These are phyloP conservation scores for Incumbomyces delicatus DNA, from an alignment of 2,329 filamentous ascomycete species.

Conservation along the genomic window DNA sequence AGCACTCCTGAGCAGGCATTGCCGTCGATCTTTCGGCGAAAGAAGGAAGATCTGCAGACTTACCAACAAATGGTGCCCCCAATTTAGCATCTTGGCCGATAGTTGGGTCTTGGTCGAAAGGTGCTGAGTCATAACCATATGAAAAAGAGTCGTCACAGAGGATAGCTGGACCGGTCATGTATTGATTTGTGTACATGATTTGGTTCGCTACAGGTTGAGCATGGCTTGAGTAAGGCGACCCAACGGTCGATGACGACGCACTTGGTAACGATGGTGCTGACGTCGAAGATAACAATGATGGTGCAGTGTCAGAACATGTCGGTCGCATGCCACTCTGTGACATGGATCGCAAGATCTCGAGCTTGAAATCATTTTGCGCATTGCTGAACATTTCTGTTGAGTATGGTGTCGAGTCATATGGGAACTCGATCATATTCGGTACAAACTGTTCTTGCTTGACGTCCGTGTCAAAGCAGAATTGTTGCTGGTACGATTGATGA, in stretches of 20 bases:
- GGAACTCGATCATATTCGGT: constrained; percentile 14
- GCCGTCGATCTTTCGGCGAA: constrained; percentile 20
- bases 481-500: constrained; percentile 10
- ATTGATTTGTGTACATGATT: constrained; percentile 39
- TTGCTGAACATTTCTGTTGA: constrained; percentile 1
- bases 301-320: constrained; percentile 31
- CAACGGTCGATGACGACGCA: constrained; percentile 56
- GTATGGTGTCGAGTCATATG: constrained; percentile 13
- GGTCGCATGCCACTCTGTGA: not conserved
- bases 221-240: constrained; percentile 56
- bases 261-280: constrained; percentile 48
- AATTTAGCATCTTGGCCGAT: constrained; percentile 34
- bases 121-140: constrained; percentile 26
- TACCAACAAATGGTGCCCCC: constrained; percentile 36
- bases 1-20: constrained; percentile 6
- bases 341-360: constrained; percentile 3
- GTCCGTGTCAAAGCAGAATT: constrained; percentile 7
- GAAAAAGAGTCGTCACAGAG: constrained; percentile 48
- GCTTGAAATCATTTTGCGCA: not conserved
- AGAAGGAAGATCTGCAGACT: constrained; percentile 32
- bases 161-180: constrained; percentile 48
- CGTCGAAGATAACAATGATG: constrained; percentile 51
- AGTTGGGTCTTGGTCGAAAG: constrained; percentile 33
- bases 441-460: constrained; percentile 17
- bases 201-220: constrained; percentile 43